Base-by-base conservation (phyloP, 495 filamentous ascomycete genomes). In the Aspergillus saccharolyticus region DNA sequence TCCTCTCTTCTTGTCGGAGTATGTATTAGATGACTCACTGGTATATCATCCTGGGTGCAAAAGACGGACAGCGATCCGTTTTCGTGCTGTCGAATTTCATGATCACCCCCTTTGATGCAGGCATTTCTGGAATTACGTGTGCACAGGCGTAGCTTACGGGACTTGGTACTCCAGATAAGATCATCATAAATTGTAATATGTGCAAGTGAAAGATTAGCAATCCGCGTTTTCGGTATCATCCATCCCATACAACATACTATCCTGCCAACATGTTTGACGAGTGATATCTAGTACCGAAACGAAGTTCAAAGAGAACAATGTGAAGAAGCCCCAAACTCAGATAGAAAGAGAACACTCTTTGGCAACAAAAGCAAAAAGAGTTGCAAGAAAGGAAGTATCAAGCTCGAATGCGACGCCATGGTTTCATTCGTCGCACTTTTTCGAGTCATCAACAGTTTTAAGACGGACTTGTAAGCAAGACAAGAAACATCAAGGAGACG, bases 211-310 rank as follows among this genome's bases (percentile, higher is more conserved):
- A 43, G 30, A 28, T 4, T 50, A 15, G 7, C 33, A 39, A 12
- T 12, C 33, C 12, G 33, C 10, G 33, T 12, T 39, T 30, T 15
- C 33, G 33, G 33, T 39, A 54, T 57, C 51, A 50, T 46, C 16
- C 43, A 28, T 51, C 50, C 52, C 49, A 51, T 57, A 44, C 46
- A 52, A 46, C 30, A 52, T 22, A 43, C 51, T 22, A 39, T 39
- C 33, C 33, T 33, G 59, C 39, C 42, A 42, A 46, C 51, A 42
- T 55, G 45, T 61, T 54, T 61, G 55, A 54, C 54, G 33, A 51
- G 55, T 44, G 45, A 21, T 44, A 15, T 19, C 53, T 12, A 54
- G 10, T 18, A 45, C 19, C 33, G 20, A 56, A n/a, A 46, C 1
- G 46, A 44, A 18, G 42, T 42, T 24, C 51, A 20, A 15, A 22